These are phyloP conservation scores for Candida ficus DNA, from an alignment of 805 yeast genomes.

Conservation along the genomic window DNA sequence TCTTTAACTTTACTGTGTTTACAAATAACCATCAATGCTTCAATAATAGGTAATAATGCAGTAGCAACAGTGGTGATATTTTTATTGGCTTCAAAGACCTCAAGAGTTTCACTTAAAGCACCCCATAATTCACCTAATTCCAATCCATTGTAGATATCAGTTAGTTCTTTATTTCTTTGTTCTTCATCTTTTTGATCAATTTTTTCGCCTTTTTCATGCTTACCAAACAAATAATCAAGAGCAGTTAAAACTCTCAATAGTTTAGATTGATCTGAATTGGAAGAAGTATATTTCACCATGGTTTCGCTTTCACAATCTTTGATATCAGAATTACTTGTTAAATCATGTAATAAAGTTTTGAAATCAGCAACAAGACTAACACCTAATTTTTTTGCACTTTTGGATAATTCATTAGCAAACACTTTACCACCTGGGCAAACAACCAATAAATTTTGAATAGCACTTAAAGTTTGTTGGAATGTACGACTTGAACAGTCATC, in stretches of 20 bases:
- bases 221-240: conserved; percentile 68
- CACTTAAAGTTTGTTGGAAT: conserved; percentile 75
- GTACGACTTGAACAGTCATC: conserved; percentile 84
- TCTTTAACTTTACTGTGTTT: conserved; percentile 70
- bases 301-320: conserved; percentile 48
- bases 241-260: conserved; percentile 84
- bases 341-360: conserved; percentile 37
- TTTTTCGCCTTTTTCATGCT: conserved; percentile 12
- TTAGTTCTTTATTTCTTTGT: conserved; percentile 38
- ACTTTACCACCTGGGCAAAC: conserved; percentile 56
- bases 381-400: conserved; percentile 58
- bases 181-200: conserved; percentile 22
- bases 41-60: conserved; percentile 78
- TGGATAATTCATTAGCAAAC: conserved; percentile 64
- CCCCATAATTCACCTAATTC: conserved; percentile 82
- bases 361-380: conserved; percentile 11
- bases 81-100: conserved; percentile 54
- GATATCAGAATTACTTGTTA: conserved; percentile 32
- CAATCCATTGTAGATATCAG: conserved; percentile 57
- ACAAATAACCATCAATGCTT: conserved; percentile 93
- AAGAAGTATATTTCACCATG: conserved; percentile 64
- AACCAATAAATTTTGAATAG: conserved; percentile 70
- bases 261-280: conserved; percentile 85
- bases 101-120: conserved; percentile 68
- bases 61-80: conserved; percentile 65